These are phyloP conservation scores for Carpinus fangiana DNA, from an alignment of 306 rosid species.

Conservation along the genomic window DNA sequence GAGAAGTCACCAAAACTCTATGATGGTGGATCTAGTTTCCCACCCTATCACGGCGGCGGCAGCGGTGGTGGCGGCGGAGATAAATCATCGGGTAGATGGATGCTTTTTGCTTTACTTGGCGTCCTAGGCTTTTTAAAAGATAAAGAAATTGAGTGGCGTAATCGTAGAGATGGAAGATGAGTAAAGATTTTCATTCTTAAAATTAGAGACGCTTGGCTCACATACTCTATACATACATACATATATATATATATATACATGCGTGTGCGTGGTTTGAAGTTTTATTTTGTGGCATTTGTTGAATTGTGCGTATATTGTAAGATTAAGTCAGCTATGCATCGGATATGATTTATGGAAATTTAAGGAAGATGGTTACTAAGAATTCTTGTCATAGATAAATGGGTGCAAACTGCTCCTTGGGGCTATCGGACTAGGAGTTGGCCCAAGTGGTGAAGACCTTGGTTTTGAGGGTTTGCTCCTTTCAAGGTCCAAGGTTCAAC, in stretches of 20 bases:
- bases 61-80: constrained; percentile 82
- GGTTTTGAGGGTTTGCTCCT: too few relatives aligned
- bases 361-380: background rate
- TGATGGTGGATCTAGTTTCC: constrained; percentile 68
- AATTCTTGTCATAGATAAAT: too few relatives aligned
- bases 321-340: background rate
- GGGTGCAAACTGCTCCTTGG: too few relatives aligned
- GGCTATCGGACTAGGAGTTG: too few relatives aligned
- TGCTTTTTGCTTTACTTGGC: constrained; percentile 81
- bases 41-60: constrained; percentile 65
- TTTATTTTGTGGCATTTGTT: background rate
- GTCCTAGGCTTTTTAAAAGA: constrained; percentile 77
- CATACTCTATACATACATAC: background rate
- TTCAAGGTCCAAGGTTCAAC: too few relatives aligned
- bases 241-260: background rate
- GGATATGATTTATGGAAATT: background rate
- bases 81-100: constrained; percentile 66
- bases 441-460: too few relatives aligned
- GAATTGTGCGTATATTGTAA: background rate
- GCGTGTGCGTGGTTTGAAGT: background rate
- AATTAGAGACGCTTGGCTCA: background rate
- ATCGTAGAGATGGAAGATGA: constrained; percentile 40
- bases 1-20: constrained; percentile 64
- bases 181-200: background rate
- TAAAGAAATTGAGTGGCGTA: constrained; percentile 60